Percentiles rank a stretch among this genome's conserved stretches.
Evolutionary conservation across 2,329 filamentous ascomycete genomes (phyloP).

Genomic region (Nakataea oryzae): DNA sequence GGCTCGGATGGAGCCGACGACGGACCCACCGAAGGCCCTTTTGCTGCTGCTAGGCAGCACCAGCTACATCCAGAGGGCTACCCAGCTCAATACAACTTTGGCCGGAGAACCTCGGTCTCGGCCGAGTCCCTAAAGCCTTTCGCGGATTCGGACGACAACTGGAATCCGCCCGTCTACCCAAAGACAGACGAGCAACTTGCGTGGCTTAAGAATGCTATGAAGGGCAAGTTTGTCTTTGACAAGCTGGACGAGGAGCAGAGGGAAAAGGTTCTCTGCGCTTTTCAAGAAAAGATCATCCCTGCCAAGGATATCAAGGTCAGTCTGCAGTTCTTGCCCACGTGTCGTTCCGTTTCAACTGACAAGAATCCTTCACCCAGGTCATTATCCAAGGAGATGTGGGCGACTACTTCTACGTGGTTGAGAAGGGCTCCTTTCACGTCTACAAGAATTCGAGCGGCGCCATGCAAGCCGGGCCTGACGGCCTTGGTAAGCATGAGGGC

Average conservation of each 20-base stretch:
- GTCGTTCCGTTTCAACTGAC: no score
- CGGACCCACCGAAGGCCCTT: constrained; percentile 19
- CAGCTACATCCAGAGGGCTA: constrained; percentile 55
- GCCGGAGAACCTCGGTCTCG: constrained; percentile 87
- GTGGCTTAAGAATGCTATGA: constrained; percentile 71
- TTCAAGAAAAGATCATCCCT: constrained; percentile 92
- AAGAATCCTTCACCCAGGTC: no score
- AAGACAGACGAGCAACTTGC: constrained; percentile 75
- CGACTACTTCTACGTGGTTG: constrained; percentile 96
- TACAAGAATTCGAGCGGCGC: constrained; percentile 73
- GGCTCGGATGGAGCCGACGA: constrained; percentile 35
- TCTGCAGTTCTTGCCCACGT: no score
- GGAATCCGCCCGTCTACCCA: constrained; percentile 74
- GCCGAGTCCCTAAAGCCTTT: constrained; percentile 92
- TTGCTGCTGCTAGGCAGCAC: constrained; percentile 31
- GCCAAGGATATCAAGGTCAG: constrained; percentile 69
- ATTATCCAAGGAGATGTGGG: constrained; percentile 93
- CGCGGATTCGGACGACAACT: constrained; percentile 74
- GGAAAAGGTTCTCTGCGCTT: constrained; percentile 73
- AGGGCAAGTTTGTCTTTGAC: constrained; percentile 86
- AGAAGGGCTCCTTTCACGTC: constrained; percentile 82
- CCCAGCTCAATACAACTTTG: constrained; percentile 88
- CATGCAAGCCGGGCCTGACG: constrained; percentile 69
- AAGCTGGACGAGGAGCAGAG: constrained; percentile 92
- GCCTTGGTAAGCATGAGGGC: constrained; percentile 73